phyloP scores from a whole-genome alignment of 1,284 basidiomycete species.

The Leccinum ponderosum region DNA sequence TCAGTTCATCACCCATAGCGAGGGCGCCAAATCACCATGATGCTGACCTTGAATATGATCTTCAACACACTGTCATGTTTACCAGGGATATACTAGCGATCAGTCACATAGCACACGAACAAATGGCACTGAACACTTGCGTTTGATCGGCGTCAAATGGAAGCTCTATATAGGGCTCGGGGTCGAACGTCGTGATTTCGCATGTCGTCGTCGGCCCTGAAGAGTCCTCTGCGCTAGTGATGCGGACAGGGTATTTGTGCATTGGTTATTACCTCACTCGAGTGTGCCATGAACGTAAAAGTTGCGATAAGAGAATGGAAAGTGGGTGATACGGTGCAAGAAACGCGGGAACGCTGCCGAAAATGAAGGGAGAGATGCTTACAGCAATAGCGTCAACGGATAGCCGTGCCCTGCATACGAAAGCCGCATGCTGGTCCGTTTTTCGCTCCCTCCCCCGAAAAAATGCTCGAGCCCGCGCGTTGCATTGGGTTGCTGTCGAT shows the following conservation, averaged over 20 bases:
- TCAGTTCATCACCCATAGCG: background rate
- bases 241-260: background rate
- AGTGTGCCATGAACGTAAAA: constrained; percentile 1
- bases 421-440: constrained; percentile 83
- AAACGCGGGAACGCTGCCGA: background rate
- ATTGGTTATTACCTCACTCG: constrained; percentile 7
- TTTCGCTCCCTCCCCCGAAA: constrained; percentile 50
- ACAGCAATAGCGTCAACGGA: constrained; percentile 82
- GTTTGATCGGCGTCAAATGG: constrained; percentile 71
- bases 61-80: constrained; percentile 59
- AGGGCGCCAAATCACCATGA: background rate
- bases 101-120: constrained; percentile 5
- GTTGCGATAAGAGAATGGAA: background rate
- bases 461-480: constrained; percentile 48
- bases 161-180: constrained; percentile 80
- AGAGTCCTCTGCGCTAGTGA: constrained; percentile 75
- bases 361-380: constrained; percentile 34
- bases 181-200: constrained; percentile 84
- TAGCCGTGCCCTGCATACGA: constrained; percentile 79
- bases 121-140: constrained; percentile 41
- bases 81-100: constrained; percentile 1
- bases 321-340: background rate
- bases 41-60: constrained; percentile 81
- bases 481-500: constrained; percentile 13
- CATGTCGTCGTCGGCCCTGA: constrained; percentile 87